These are phyloP conservation scores for Monascus ruber DNA, from an alignment of 2,329 filamentous ascomycete genomes.

Conservation along the genomic window DNA sequence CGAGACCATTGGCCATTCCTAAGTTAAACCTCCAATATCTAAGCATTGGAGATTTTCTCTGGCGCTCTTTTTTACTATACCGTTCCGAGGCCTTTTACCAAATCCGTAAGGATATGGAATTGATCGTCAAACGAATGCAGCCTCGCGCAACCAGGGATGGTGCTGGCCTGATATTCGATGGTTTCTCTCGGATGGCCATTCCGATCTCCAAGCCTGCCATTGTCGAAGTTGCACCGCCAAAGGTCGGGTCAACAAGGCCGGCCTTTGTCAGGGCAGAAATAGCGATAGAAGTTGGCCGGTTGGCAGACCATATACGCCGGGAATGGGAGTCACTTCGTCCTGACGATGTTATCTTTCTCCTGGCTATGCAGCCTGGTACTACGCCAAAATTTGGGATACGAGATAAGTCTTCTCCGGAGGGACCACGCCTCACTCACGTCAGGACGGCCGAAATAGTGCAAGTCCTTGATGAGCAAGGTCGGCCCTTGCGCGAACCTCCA, in stretches of 20 bases:
- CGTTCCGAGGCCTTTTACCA: conserved; percentile 87
- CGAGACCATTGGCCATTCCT: conserved; percentile 74
- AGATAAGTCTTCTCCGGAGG: conserved; percentile 35
- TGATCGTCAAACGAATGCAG: conserved; percentile 64
- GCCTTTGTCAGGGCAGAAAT: conserved; percentile 80
- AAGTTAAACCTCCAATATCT: conserved; percentile 95
- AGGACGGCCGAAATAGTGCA: conserved; percentile 78
- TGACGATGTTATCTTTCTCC: conserved; percentile 81
- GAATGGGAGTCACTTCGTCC: conserved; percentile 86
- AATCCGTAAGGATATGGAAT: conserved; percentile 82
- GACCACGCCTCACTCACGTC: conserved; percentile 57
- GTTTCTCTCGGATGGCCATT: conserved; percentile 85
- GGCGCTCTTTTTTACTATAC: conserved; percentile 82
- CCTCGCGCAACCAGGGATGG: conserved; percentile 55
- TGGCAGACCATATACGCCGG: conserved; percentile 62
- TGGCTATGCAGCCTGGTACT: conserved; percentile 56
- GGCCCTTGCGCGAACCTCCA: conserved; percentile 50
- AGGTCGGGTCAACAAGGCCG: conserved; percentile 74
- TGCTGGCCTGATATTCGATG: conserved; percentile 59
- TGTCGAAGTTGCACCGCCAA: conserved; percentile 69
- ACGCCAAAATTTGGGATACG: conserved; percentile 10
- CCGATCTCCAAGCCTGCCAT: conserved; percentile 77
- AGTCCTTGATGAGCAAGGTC: conserved; percentile 74
- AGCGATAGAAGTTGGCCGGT: conserved; percentile 64
- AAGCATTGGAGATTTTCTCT: conserved; percentile 91